A percentile compares a stretch with the other conserved stretches of the same genome.
phyloP scores from a whole-genome alignment of 2,329 filamentous ascomycete genomes.

The Phaeosphaeria sp. region DNA sequence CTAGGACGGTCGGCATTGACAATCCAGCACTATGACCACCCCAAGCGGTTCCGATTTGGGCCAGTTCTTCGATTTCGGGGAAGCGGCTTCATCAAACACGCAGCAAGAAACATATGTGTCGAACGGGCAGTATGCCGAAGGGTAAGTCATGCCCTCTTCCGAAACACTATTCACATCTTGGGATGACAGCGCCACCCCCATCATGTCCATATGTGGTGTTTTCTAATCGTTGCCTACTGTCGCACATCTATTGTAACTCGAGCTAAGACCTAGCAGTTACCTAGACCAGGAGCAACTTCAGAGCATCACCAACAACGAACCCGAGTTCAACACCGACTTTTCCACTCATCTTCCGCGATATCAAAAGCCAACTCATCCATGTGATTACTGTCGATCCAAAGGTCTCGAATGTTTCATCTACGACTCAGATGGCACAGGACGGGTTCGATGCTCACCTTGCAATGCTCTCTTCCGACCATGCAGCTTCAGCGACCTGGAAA shows the following conservation, averaged over 20 bases:
- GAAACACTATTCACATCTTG: background rate
- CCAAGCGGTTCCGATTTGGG: slow-evolving; percentile 42
- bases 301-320: slow-evolving; percentile 8
- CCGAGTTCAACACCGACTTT: slow-evolving; percentile 52
- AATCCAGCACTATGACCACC: slow-evolving; percentile 31
- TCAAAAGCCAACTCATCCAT: slow-evolving; percentile 53
- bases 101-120: slow-evolving; percentile 14
- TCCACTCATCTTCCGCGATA: slow-evolving; percentile 57
- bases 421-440: slow-evolving; percentile 45
- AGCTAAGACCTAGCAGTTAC: slow-evolving; percentile 15
- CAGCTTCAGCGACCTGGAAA: slow-evolving; percentile 52
- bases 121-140: slow-evolving; percentile 10
- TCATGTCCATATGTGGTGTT: background rate
- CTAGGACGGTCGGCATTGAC: slow-evolving; percentile 4
- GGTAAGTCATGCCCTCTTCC: slow-evolving; percentile 15
- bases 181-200: background rate
- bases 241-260: background rate
- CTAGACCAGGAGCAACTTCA: slow-evolving; percentile 4
- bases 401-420: slow-evolving; percentile 57
- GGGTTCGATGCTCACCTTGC: slow-evolving; percentile 55
- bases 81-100: slow-evolving; percentile 42
- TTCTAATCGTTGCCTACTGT: background rate
- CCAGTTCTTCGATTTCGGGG: slow-evolving; percentile 50
- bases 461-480: slow-evolving; percentile 57
- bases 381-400: slow-evolving; percentile 56